Conservation (phyloP, 108 stramenopile species). For the Chaetoceros tenuissimus region DNA sequence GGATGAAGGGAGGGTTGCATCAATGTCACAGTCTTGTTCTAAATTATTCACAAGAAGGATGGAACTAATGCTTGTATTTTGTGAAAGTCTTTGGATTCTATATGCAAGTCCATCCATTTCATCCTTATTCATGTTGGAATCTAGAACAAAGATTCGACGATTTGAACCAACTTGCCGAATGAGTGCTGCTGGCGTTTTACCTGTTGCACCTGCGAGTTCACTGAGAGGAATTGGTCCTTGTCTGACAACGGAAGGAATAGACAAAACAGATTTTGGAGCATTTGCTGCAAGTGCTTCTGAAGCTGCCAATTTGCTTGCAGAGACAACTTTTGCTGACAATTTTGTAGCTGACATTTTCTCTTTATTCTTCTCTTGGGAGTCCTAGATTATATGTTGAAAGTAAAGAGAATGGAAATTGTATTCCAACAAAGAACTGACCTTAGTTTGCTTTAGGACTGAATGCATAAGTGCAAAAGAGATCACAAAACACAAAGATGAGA, state of each 20-base stretch:
- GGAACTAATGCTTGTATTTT: slow-evolving; percentile 48
- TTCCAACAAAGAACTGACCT: too few relatives aligned
- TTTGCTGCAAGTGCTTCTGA: background rate
- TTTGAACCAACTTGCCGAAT: slow-evolving; percentile 60
- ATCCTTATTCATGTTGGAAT: slow-evolving; percentile 38
- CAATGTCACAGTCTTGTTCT: slow-evolving; percentile 25
- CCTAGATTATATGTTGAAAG: too few relatives aligned
- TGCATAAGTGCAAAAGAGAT: too few relatives aligned
- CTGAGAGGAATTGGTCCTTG: background rate
- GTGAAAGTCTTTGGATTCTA: slow-evolving; percentile 48
- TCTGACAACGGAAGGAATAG: background rate
- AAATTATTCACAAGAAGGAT: slow-evolving; percentile 62
- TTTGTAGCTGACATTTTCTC: slow-evolving; percentile 2
- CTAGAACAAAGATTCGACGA: slow-evolving; percentile 62
- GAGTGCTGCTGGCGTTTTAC: slow-evolving; percentile 24
- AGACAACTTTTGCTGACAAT: background rate
- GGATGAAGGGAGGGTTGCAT: slow-evolving; percentile 14
- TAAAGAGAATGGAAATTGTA: too few relatives aligned
- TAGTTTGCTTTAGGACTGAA: too few relatives aligned
- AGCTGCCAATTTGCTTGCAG: background rate
- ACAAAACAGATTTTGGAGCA: background rate
- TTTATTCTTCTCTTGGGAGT: too few relatives aligned
- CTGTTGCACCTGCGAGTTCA: slow-evolving; percentile 13
- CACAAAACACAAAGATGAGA: too few relatives aligned
- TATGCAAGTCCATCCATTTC: slow-evolving; percentile 74